phyloP scores from a whole-genome alignment of 1,284 basidiomycete genomes.

The Peniophora sp. region DNA sequence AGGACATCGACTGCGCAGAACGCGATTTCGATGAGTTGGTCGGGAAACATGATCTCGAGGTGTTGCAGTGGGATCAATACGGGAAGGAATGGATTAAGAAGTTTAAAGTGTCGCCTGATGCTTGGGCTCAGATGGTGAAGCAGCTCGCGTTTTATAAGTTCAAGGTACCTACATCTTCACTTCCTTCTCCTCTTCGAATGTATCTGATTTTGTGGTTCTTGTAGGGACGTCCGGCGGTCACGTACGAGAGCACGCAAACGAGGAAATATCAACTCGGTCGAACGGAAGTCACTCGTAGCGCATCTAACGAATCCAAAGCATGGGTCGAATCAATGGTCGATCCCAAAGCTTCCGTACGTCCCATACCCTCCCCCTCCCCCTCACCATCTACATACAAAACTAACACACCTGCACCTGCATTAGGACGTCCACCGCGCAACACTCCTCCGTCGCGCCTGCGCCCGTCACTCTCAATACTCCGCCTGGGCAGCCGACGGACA shows the following conservation, averaged over 20 bases:
- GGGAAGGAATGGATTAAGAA: slow-evolving; percentile 88
- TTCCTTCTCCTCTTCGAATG: too few relatives aligned
- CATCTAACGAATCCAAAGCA: slow-evolving; percentile 76
- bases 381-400: slow-evolving; percentile 13
- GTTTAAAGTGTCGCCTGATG: slow-evolving; percentile 87
- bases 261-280: slow-evolving; percentile 87
- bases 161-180: slow-evolving; percentile 22
- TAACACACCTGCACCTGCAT: neutral
- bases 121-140: slow-evolving; percentile 92
- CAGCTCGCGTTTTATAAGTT: slow-evolving; percentile 94
- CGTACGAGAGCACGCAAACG: slow-evolving; percentile 94
- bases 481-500: slow-evolving; percentile 89
- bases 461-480: slow-evolving; percentile 83
- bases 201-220: too few relatives aligned
- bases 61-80: slow-evolving; percentile 87
- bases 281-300: slow-evolving; percentile 91
- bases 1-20: slow-evolving; percentile 49
- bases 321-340: slow-evolving; percentile 89
- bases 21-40: slow-evolving; percentile 75
- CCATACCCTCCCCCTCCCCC: neutral
- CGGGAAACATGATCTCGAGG: slow-evolving; percentile 74
- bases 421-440: slow-evolving; percentile 58
- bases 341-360: slow-evolving; percentile 41
- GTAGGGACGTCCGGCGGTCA: slow-evolving; percentile 63
- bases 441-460: slow-evolving; percentile 74